phyloP scores from a whole-genome alignment of 768 basidiomycete genomes.

The Scleroderma bovista region DNA sequence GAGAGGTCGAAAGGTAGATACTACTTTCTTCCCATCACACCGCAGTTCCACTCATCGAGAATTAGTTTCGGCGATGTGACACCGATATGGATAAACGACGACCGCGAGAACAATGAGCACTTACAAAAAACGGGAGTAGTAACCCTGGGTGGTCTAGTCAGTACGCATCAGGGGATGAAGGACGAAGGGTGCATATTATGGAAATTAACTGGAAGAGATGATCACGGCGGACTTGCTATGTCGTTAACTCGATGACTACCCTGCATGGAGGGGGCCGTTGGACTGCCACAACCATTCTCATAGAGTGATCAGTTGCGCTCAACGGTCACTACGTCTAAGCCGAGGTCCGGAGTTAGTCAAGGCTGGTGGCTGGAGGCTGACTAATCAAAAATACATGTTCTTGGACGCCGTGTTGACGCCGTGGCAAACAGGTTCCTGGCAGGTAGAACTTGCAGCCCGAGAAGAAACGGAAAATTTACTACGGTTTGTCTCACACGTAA shows the following conservation, averaged over 20 bases:
- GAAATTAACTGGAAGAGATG: no score
- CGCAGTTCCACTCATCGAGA: background rate
- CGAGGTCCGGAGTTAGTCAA: background rate
- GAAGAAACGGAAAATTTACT: constrained; percentile 24
- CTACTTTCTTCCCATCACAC: background rate
- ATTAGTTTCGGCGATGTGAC: constrained; percentile 9
- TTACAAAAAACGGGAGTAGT: background rate
- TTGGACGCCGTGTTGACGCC: no score
- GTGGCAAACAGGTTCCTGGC: no score
- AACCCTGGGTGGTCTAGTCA: background rate
- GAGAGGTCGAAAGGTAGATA: constrained; percentile 11
- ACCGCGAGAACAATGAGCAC: constrained; percentile 13
- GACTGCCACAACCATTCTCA: no score
- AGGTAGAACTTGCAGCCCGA: background rate
- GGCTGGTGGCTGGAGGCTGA: background rate
- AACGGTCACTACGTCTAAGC: no score
- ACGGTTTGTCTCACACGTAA: no score
- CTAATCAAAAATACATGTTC: background rate
- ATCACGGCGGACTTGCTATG: no score
- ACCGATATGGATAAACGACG: constrained; percentile 28
- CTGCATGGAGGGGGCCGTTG: no score
- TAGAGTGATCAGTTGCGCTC: background rate
- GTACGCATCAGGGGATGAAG: background rate
- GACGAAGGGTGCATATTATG: no score
- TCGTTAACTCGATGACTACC: no score